phyloP scores from a whole-genome alignment of 129 eudicot genomes.

The Escallonia rubra region DNA sequence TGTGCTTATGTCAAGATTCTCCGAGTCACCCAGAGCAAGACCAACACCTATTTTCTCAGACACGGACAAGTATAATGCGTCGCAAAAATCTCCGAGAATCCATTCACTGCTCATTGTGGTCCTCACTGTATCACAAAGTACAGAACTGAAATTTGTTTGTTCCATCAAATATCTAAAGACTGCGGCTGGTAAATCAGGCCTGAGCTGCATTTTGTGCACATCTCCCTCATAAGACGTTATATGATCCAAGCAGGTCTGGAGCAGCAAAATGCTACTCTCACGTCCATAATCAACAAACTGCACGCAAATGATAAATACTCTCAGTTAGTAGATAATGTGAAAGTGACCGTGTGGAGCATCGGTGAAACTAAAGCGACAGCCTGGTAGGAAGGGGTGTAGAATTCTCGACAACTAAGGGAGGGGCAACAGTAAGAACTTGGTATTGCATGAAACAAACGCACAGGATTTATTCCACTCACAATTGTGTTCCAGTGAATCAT shows the following conservation, averaged over 20 bases:
- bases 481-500: too few species aligned
- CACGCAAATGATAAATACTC: not conserved
- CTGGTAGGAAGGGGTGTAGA: too few species aligned
- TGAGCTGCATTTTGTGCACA: constrained; percentile 46
- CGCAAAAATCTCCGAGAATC: constrained; percentile 55
- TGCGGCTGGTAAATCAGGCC: constrained; percentile 45
- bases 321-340: too few species aligned
- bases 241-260: constrained; percentile 66
- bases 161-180: constrained; percentile 59
- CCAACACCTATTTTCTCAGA: constrained; percentile 75
- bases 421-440: too few species aligned
- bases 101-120: constrained; percentile 52
- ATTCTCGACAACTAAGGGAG: too few species aligned
- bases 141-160: constrained; percentile 71
- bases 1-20: constrained; percentile 58
- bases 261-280: constrained; percentile 70
- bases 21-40: constrained; percentile 74
- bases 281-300: constrained; percentile 66
- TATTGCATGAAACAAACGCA: too few species aligned
- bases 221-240: constrained; percentile 47
- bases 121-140: constrained; percentile 51
- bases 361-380: too few species aligned
- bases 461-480: too few species aligned
- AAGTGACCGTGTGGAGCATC: too few species aligned
- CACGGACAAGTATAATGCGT: constrained; percentile 51